phyloP scores from a whole-genome alignment of 768 basidiomycete genomes.

The Strobilomyces confusus region DNA sequence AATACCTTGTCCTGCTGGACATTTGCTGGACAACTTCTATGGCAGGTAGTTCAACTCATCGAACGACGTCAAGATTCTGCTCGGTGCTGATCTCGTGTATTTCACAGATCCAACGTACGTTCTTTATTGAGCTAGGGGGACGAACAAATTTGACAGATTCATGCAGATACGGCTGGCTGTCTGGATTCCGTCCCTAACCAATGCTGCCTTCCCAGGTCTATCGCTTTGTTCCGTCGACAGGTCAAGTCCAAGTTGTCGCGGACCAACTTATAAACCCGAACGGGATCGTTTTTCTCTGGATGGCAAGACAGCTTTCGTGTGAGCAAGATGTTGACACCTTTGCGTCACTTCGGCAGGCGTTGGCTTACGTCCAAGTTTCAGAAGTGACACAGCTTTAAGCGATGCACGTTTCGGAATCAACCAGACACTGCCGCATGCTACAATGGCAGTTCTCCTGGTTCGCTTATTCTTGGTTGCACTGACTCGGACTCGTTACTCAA shows the following conservation, averaged over 20 bases:
- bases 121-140: neutral
- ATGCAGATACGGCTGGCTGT: conserved; percentile 58
- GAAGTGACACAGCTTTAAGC: conserved; percentile 30
- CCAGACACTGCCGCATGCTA: conserved; percentile 60
- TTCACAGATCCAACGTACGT: conserved; percentile 73
- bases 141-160: neutral
- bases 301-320: conserved; percentile 65
- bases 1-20: conserved; percentile 66
- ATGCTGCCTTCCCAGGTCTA: conserved; percentile 75
- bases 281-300: conserved; percentile 70
- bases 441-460: conserved; percentile 47
- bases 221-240: conserved; percentile 58
- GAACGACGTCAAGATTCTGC: conserved; percentile 76
- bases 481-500: neutral
- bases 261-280: conserved; percentile 71
- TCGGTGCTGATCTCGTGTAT: conserved; percentile 59
- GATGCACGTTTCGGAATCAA: conserved; percentile 47
- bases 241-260: conserved; percentile 66
- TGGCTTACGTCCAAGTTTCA: conserved; percentile 15
- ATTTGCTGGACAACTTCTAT: conserved; percentile 75
- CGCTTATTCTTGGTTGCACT: neutral
- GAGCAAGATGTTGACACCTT: conserved; percentile 10
- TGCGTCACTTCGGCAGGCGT: neutral
- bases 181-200: conserved; percentile 62
- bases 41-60: conserved; percentile 82